A percentile compares a stretch with the other conserved stretches of the same genome.
phyloP scores from a whole-genome alignment of 768 basidiomycete genomes.

The Rhodosporidiobolus odoratus region DNA sequence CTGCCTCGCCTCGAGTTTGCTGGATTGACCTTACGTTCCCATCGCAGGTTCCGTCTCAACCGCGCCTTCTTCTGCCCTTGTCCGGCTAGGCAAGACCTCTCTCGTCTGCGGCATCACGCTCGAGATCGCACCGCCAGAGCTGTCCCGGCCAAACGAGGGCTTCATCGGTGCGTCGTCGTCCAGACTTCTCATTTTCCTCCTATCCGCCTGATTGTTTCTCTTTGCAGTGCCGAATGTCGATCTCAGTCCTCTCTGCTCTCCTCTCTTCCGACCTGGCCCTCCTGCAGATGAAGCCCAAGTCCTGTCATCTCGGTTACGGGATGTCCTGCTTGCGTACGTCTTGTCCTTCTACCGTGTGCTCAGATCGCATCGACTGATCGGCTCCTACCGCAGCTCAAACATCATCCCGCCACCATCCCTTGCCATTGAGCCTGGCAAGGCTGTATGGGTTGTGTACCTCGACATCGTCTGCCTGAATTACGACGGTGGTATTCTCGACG shows the following conservation, averaged over 20 bases:
- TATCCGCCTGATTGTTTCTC: neutral
- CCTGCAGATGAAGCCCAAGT: constrained; percentile 92
- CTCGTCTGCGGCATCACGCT: constrained; percentile 94
- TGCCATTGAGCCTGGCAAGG: constrained; percentile 71
- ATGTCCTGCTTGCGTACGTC: constrained; percentile 66
- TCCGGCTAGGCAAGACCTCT: constrained; percentile 85
- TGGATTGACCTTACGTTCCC: neutral
- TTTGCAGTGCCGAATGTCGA: constrained; percentile 87
- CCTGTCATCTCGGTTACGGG: constrained; percentile 73
- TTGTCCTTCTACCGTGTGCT: neutral
- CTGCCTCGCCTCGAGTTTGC: neutral
- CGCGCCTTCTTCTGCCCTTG: constrained; percentile 85
- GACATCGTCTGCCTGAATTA: constrained; percentile 95
- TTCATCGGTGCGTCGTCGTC: constrained; percentile 63
- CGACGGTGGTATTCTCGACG: constrained; percentile 92
- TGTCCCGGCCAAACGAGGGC: constrained; percentile 67
- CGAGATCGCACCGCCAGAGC: constrained; percentile 83
- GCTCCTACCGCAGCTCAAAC: constrained; percentile 54
- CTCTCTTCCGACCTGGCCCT: constrained; percentile 90
- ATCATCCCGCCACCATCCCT: constrained; percentile 63
- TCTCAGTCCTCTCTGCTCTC: constrained; percentile 84
- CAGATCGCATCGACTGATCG: neutral
- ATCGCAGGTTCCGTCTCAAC: constrained; percentile 81
- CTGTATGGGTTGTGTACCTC: constrained; percentile 89
- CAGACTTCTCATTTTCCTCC: neutral